phyloP scores from a whole-genome alignment of 2,329 filamentous ascomycete genomes.

The Cercospora sojina region DNA sequence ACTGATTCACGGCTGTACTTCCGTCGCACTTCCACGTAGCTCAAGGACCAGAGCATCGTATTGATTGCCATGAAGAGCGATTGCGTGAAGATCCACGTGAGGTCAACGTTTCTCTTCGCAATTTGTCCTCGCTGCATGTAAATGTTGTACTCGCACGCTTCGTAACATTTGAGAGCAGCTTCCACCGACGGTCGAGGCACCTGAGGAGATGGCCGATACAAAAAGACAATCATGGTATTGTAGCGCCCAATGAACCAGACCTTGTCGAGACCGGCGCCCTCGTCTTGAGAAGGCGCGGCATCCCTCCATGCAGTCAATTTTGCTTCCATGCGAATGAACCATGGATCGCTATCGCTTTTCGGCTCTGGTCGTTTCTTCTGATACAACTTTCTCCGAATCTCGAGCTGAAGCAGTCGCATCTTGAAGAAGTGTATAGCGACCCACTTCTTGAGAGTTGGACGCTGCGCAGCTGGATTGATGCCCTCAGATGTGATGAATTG shows the following conservation, averaged over 20 bases:
- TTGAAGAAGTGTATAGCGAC: conserved; percentile 91
- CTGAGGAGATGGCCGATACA: conserved; percentile 89
- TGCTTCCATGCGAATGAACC: conserved; percentile 77
- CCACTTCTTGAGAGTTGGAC: conserved; percentile 74
- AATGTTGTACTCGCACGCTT: conserved; percentile 79
- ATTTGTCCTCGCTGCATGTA: conserved; percentile 78
- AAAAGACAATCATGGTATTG: conserved; percentile 83
- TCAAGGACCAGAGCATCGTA: conserved; percentile 86
- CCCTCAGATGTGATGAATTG: conserved; percentile 76
- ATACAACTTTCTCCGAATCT: conserved; percentile 83
- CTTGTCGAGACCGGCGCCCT: conserved; percentile 70
- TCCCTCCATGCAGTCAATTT: conserved; percentile 80
- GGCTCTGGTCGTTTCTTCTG: conserved; percentile 77
- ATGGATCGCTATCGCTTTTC: conserved; percentile 75
- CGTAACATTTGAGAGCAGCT: conserved; percentile 80
- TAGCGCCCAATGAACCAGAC: conserved; percentile 64
- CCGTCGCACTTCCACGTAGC: conserved; percentile 77
- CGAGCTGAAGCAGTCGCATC: conserved; percentile 82
- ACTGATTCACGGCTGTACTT: conserved; percentile 72
- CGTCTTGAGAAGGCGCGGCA: conserved; percentile 68
- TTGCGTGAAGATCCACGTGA: conserved; percentile 92
- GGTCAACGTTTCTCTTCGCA: conserved; percentile 69
- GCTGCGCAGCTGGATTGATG: conserved; percentile 65
- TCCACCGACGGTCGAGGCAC: conserved; percentile 76
- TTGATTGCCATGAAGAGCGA: conserved; percentile 90